Percentiles rank a stretch among this genome's conserved stretches.
Conservation (phyloP, 352 stramenopile genomes). For the Pythium folliculosum region DNA sequence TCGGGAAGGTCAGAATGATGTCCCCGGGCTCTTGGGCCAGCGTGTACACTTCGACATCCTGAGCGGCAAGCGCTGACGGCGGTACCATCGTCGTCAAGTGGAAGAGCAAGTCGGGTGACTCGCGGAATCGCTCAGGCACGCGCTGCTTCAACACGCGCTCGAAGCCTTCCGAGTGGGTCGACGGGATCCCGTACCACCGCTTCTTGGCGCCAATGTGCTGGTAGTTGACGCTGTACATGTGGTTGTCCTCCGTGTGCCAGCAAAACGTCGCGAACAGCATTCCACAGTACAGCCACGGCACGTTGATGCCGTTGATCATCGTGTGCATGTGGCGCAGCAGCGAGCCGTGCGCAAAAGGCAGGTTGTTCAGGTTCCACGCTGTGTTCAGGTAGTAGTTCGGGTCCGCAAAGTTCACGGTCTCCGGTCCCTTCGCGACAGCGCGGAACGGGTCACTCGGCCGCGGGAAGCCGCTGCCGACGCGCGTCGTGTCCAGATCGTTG, state of each 20-base stretch:
- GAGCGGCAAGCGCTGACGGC: conserved; percentile 45
- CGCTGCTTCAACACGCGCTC: conserved; percentile 50
- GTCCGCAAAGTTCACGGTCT: conserved; percentile 52
- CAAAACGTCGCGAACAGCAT: conserved; percentile 98
- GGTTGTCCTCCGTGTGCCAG: conserved; percentile 99
- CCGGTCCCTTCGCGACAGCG: conserved; percentile 30
- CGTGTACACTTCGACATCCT: conserved; percentile 63
- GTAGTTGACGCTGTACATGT: conserved; percentile 99
- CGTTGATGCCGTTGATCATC: conserved; percentile 96
- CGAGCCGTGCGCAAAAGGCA: conserved; percentile 91
- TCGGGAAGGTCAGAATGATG: conserved; percentile 97
- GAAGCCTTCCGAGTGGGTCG: conserved; percentile 53
- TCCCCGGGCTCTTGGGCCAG: conserved; percentile 89
- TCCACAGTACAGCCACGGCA: conserved; percentile 98
- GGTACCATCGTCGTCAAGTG: conserved; percentile 79
- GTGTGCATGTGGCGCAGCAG: conserved; percentile 94
- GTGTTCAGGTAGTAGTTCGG: conserved; percentile 78
- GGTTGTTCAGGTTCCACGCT: conserved; percentile 98
- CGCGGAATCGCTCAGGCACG: conserved; percentile 60
- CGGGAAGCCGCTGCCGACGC: conserved; percentile 83
- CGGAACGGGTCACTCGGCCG: conserved; percentile 36
- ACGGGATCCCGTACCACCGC: conserved; percentile 93
- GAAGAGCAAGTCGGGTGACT: conserved; percentile 67
- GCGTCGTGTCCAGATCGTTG: conserved; percentile 86
- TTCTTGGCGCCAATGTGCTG: conserved; percentile 96